Conservation (phyloP, 208 protist species). For the Trypanosoma platydactyli region DNA sequence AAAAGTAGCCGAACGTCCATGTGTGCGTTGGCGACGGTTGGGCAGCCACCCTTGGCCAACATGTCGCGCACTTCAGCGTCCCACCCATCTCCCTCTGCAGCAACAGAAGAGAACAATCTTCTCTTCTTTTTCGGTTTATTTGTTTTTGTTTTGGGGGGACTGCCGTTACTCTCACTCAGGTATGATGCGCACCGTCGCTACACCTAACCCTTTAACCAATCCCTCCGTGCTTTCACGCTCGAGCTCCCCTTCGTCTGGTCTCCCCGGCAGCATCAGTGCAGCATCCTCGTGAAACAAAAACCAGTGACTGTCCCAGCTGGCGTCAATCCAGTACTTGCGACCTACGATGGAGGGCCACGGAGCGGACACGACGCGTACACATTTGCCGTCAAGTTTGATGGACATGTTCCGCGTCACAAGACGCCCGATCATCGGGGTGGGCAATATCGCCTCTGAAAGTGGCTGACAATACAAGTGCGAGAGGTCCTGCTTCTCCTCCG, state of each 20-base stretch:
- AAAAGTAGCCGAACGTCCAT: too few species aligned
- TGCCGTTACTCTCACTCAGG: too few species aligned
- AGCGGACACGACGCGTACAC: constrained; percentile 1
- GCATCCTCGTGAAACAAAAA: constrained; percentile 12
- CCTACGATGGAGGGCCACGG: constrained; percentile 20
- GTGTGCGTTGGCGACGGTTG: too few species aligned
- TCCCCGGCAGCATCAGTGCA: constrained; percentile 1
- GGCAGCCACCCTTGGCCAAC: too few species aligned
- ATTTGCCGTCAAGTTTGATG: not conserved
- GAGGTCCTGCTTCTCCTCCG: not conserved
- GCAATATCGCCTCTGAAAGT: not conserved
- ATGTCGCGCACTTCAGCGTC: too few species aligned
- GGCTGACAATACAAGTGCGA: constrained; percentile 17
- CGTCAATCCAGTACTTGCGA: constrained; percentile 9
- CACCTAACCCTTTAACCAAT: not conserved
- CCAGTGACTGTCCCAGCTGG: constrained; percentile 18
- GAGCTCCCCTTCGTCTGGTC: constrained; percentile 11
- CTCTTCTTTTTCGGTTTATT: too few species aligned
- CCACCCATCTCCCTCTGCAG: too few species aligned
- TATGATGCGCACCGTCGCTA: not conserved
- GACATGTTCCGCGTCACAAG: not conserved
- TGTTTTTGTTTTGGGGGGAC: too few species aligned
- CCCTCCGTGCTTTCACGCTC: not conserved
- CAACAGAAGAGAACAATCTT: too few species aligned
- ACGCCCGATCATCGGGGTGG: constrained; percentile 1